Evolutionary conservation across 148 eudicot species (phyloP), one percentile per base, ranked within the genome.

Genomic region (Rhododendron vialii): DNA sequence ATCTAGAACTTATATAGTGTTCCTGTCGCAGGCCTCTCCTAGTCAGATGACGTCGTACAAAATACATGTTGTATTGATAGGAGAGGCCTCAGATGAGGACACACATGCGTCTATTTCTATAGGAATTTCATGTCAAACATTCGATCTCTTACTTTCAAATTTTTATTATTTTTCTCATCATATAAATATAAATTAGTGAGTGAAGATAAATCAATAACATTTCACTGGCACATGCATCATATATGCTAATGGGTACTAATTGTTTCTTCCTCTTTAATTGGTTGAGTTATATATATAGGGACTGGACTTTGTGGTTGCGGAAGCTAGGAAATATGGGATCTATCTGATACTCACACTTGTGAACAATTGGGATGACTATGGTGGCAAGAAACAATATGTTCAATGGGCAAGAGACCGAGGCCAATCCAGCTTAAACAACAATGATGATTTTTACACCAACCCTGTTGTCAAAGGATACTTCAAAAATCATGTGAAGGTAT

Each of bases 331-430:
- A 43, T 33, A 91, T 82, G 90, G 90, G n/a, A 26, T 91, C 8
- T 57, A 79, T 57, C 24, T 91, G 65, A 86, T 91, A 36, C 79
- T 91, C 24, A 87, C 84, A 26, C 76, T 91, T 5, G 87, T 88
- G 28, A 89, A 91, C 57, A 91, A 91, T 63, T 91, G 83, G 82
- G 86, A 89, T 1, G 91, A 73, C 43, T 91, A 30, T 82, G 92
- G 92, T 26, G 91, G 92, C 14, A 88, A 76, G 57, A 59, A 50
- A 67, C 91, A 89, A 8, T 91, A 91, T 84, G 90, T 86, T 30
- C 87, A 86, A 63, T 91, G 92, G 92, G 92, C 89, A 22, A 84
- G 86, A 65, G 89, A 87, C 1, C 6, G 36, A 5, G 91, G 92
- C 18, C 87, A 85, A 5, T 30, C 57, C 61, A 41, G 43, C 43